Evolutionary conservation across 192 early-diverging fungal genomes (phyloP).

Genomic region (Rhizophagus prolifer): DNA sequence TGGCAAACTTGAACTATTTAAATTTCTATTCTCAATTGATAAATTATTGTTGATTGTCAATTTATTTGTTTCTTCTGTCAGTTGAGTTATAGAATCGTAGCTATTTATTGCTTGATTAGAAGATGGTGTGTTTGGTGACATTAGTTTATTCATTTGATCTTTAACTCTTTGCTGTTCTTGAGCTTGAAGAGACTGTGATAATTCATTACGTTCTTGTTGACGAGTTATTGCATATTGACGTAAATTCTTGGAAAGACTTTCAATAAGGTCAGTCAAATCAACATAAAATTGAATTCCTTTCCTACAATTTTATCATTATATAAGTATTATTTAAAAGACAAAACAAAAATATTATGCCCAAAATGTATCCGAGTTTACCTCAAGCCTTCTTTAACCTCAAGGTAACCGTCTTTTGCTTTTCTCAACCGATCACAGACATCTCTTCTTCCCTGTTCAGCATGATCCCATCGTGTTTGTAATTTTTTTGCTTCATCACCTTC

Average conservation of each 20-base stretch:
- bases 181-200: constrained; percentile 54
- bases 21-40: constrained; percentile 12
- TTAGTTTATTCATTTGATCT: constrained; percentile 57
- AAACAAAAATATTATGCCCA: neutral
- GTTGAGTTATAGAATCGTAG: neutral
- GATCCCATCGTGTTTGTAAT: constrained; percentile 69
- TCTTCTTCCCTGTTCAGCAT: constrained; percentile 62
- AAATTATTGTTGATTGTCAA: constrained; percentile 28
- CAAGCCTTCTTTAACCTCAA: constrained; percentile 57
- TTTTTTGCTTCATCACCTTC: constrained; percentile 67
- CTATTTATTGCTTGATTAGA: neutral
- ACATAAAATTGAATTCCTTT: constrained; percentile 73
- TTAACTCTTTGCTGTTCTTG: constrained; percentile 63
- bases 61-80: constrained; percentile 4
- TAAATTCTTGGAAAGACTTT: constrained; percentile 52
- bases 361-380: constrained; percentile 1
- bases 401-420: constrained; percentile 67
- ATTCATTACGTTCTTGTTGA: constrained; percentile 56
- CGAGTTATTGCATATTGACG: constrained; percentile 61
- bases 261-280: constrained; percentile 57
- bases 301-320: constrained; percentile 26
- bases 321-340: neutral
- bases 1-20: neutral
- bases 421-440: constrained; percentile 63
- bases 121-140: constrained; percentile 21